These are phyloP conservation scores for Aspergillus costaricaensis DNA, from an alignment of 2,329 filamentous ascomycete genomes.

Conservation along the genomic window DNA sequence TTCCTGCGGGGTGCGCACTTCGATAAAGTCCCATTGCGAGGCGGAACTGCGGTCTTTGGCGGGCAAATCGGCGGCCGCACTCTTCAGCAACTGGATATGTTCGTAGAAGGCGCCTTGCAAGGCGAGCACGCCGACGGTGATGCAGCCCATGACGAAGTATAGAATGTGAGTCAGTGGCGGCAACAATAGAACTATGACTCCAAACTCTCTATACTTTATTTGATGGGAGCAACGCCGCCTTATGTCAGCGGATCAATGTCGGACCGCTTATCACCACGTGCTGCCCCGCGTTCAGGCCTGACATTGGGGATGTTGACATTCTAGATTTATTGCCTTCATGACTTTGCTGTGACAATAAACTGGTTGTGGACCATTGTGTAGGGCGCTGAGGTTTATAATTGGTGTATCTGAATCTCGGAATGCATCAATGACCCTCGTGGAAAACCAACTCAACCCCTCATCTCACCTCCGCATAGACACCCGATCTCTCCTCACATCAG, in stretches of 20 bases:
- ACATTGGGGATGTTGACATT: neutral
- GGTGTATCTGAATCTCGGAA: too few relatives aligned
- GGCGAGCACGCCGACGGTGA: conserved; percentile 66
- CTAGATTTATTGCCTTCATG: too few relatives aligned
- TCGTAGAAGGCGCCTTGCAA: conserved; percentile 93
- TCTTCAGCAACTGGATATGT: conserved; percentile 74
- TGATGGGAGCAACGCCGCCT: neutral
- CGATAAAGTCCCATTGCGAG: conserved; percentile 63
- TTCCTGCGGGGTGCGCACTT: conserved; percentile 76
- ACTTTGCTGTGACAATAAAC: too few relatives aligned
- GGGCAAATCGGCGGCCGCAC: conserved; percentile 60
- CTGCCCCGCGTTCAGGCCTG: conserved; percentile 15
- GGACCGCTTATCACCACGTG: conserved; percentile 27
- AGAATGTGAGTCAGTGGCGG: neutral
- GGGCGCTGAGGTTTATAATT: too few relatives aligned
- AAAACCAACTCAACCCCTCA: too few relatives aligned
- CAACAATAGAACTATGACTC: neutral
- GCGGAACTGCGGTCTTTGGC: conserved; percentile 20
- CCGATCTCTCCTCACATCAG: neutral
- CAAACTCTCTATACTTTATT: neutral
- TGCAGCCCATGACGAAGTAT: conserved; percentile 29
- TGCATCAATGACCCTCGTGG: too few relatives aligned
- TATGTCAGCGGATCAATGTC: conserved; percentile 14
- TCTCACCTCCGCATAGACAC: too few relatives aligned
- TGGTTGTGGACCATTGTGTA: too few relatives aligned